Evolutionary conservation across 495 filamentous ascomycete genomes (phyloP), one percentile per base, ranked within the genome.

Genomic region (Aspergillus saccharolyticus): DNA sequence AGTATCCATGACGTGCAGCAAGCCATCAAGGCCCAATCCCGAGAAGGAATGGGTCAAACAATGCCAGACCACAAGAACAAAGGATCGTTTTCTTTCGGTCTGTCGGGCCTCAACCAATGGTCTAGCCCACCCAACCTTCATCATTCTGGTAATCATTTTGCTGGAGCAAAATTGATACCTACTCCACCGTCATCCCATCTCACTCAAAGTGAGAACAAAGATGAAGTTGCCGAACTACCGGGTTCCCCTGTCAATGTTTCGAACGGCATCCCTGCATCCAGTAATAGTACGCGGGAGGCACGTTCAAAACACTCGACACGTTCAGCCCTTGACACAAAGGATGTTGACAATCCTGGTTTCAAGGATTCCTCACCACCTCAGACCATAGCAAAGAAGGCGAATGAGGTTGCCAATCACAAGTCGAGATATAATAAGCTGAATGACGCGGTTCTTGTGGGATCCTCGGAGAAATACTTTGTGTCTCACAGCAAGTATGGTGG

Each of bases 281-380:
- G 18, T 43, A 54, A 48, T n/a, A 63, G 54, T 48, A 64, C 66
- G 55, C 61, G 58, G 33, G 62, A 67, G 30, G 54, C 72, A 42
- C 67, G 64, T 16, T 57, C 67, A 28, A 67, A 70, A 56, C 59
- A 74, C 18, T 72, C 75, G 16, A 67, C 71, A 56, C 59, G 74
- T 20, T 72, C 75, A 15, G 71, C 70, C 52, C 63, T 78, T 7
- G 65, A 73, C 51, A 74, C 70, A 42, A 53, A 69, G n/a, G 61
- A 71, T 18, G 46, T 25, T 33, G 44, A 56, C 43, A 21, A 54
- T 15, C 22, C 44, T 44, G 47, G 19, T 44, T 51, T 20, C 22
- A 49, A 9, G 7, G 12, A 12, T 8, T 20, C 50, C 14, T 17
- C 57, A 19, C 51, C 48, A 61, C 42, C 22, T 24, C 24, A 20